Evolutionary conservation across 352 stramenopile genomes (phyloP).

Genomic region (Phytophthora colocasiae): DNA sequence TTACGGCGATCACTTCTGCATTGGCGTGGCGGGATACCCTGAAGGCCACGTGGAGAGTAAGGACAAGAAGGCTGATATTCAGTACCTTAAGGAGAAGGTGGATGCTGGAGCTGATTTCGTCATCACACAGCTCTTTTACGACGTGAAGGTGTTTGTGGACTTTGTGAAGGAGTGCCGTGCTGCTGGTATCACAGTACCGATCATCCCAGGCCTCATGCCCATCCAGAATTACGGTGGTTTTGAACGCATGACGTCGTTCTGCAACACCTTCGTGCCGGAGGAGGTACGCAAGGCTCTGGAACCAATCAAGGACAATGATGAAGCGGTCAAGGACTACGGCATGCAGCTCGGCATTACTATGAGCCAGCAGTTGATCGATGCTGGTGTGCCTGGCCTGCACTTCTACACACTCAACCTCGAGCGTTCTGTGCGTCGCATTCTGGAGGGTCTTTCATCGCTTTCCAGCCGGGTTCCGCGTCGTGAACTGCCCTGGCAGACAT

Average conservation of each 20-base stretch:
- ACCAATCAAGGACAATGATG: constrained; percentile 96
- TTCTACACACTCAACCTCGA: constrained; percentile 97
- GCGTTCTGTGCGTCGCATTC: constrained; percentile 88
- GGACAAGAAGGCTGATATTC: constrained; percentile 92
- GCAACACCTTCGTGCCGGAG: constrained; percentile 95
- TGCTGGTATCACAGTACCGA: constrained; percentile 94
- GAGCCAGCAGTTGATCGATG: constrained; percentile 93
- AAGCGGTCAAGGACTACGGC: constrained; percentile 96
- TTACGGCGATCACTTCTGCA: constrained; percentile 97
- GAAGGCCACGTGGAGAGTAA: constrained; percentile 96
- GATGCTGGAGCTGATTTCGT: constrained; percentile 98
- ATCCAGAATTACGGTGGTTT: constrained; percentile 98
- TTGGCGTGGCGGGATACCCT: constrained; percentile 98
- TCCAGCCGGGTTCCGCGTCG: constrained; percentile 64
- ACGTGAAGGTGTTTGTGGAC: constrained; percentile 94
- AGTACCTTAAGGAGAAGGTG: constrained; percentile 98
- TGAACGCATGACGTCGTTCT: constrained; percentile 98
- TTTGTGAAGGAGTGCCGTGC: constrained; percentile 94
- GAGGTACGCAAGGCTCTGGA: constrained; percentile 82
- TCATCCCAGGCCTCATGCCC: constrained; percentile 99
- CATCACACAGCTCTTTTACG: constrained; percentile 99
- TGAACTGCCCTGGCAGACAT: constrained; percentile 93
- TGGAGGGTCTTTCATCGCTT: constrained; percentile 78
- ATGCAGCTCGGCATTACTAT: constrained; percentile 96
- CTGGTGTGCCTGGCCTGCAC: constrained; percentile 88